Conservation (phyloP, 2,329 filamentous ascomycete genomes). For the Beauveria brongniartii region DNA sequence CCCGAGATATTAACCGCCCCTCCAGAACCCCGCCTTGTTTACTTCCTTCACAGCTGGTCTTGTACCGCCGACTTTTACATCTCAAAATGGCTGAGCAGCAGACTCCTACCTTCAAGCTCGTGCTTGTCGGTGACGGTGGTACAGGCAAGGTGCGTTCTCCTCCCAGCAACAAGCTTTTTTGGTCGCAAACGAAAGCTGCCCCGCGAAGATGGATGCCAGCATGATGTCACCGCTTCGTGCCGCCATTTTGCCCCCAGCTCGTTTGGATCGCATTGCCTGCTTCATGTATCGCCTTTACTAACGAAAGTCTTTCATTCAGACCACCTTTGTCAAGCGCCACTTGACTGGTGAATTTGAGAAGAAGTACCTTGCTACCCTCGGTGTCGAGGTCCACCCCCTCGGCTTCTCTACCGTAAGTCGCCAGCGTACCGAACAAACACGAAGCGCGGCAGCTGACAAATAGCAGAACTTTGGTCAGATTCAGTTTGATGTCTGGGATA, state of each 20-base stretch:
- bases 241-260: conserved; percentile 9
- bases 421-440: conserved; percentile 13
- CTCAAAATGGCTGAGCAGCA: conserved; percentile 53
- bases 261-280: neutral
- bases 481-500: conserved; percentile 99
- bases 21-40: conserved; percentile 39
- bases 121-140: conserved; percentile 98
- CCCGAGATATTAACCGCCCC: conserved; percentile 23
- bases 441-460: conserved; percentile 19
- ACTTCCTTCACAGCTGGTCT: conserved; percentile 28
- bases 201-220: conserved; percentile 12
- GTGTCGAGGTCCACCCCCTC: conserved; percentile 98
- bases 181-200: conserved; percentile 2
- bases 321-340: conserved; percentile 99
- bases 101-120: conserved; percentile 94
- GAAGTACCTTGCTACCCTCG: conserved; percentile 99
- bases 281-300: conserved; percentile 10
- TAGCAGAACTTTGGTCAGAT: conserved; percentile 84
- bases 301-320: conserved; percentile 45
- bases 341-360: conserved; percentile 99
- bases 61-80: conserved; percentile 17
- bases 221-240: conserved; percentile 15
- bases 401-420: conserved; percentile 89
- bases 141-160: conserved; percentile 82
- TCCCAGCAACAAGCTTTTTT: conserved; percentile 12